A percentile compares a stretch with the other conserved stretches of the same genome.
These are phyloP conservation scores for Thraustochytrium striatum DNA, from an alignment of 352 stramenopile genomes.

Conservation along the genomic window DNA sequence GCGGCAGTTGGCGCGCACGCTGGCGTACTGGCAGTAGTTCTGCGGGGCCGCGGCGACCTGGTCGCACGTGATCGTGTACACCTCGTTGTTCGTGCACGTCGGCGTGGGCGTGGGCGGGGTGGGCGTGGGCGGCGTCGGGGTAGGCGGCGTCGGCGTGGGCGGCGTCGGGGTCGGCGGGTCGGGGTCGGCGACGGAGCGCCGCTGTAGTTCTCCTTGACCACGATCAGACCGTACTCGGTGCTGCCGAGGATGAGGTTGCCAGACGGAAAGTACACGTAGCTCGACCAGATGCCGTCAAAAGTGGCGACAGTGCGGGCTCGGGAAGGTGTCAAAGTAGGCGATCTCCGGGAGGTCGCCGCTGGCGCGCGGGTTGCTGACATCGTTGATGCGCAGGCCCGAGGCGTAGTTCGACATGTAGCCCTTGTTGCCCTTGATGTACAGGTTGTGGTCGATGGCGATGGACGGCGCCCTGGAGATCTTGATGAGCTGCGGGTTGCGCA, in stretches of 20 bases:
- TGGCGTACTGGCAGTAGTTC: neutral
- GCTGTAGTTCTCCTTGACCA: neutral
- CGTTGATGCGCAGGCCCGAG: conserved; percentile 48
- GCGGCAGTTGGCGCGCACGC: neutral
- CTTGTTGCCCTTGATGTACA: conserved; percentile 11
- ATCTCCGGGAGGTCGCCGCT: conserved; percentile 6
- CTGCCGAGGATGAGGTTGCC: neutral
- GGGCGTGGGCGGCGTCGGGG: too few species aligned
- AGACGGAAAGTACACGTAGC: neutral
- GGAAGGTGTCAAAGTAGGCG: conserved; percentile 43
- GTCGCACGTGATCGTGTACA: neutral
- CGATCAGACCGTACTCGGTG: neutral
- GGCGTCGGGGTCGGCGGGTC: too few species aligned
- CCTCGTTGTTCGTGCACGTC: neutral
- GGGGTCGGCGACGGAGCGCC: neutral
- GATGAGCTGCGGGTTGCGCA: neutral
- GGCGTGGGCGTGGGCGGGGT: too few species aligned
- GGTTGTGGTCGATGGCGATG: neutral
- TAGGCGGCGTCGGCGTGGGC: too few species aligned
- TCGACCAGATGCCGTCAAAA: neutral
- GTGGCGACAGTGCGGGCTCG: neutral
- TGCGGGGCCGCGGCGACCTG: neutral
- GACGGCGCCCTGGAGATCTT: neutral
- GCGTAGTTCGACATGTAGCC: conserved; percentile 54
- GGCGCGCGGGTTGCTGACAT: neutral